Base-by-base conservation (phyloP, 345 rosid species). In the Pistacia atlantica region DNA sequence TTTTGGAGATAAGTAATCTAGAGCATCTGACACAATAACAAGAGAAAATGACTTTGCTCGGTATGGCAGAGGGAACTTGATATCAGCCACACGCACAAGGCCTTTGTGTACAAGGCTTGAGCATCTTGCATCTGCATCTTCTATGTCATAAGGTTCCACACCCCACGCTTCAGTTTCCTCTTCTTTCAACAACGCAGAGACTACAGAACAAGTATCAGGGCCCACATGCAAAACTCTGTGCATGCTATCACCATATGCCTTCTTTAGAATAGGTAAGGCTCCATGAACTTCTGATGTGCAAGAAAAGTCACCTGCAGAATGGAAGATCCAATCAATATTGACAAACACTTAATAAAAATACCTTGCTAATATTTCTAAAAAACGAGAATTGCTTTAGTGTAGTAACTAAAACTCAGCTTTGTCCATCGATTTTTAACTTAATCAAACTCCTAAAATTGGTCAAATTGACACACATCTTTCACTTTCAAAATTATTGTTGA, bases 161-260 rank as follows among this genome's bases (percentile, higher is more conserved):
- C 99, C 98, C 99, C 99, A 94, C 14, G 93, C 95, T 86, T 97
- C 98, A 25, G 90, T 91, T 81, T 92, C 97, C 73, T 91, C 93
- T 87, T 91, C 97, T 86, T 92, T 90, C 77, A 92, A 79, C 58
- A 97, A 86, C 71, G 80, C 84, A 61, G 97, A 91, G 75, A 94
- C 97, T 77, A 91, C 91, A 9, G 97, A 87, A 80, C 99, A 97
- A 68, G 98, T 82, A 66, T 97, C 97, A 59, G 99, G 99, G 57
- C 99, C 99, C 33, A 97, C 87, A 38, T 97, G 98, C 86, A 97
- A 81, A 74, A 97, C 97, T 82, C 91, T 94, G 78, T 58, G 95
- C 98, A 97, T 97, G 78, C 86, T 83, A 75, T 94, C 98, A 70
- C 98, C 97, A 72, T 94, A 94, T 42, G 93, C 97, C 80, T 88